Conservation (phyloP, 305 asterid species). For the Fraxinus xanthoxyloides region DNA sequence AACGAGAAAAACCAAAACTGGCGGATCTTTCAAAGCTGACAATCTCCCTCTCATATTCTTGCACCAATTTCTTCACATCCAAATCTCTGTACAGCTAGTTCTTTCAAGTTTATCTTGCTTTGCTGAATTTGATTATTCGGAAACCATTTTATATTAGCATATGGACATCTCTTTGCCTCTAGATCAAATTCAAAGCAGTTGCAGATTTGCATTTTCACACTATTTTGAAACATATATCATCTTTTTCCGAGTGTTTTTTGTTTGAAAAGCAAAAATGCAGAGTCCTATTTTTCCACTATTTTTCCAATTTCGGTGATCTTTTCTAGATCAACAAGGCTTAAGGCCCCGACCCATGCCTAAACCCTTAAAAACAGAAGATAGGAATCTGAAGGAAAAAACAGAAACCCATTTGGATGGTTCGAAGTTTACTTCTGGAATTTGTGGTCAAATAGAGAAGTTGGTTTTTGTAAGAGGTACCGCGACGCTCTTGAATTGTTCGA, state of each 20-base stretch:
- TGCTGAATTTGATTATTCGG: conserved; percentile 10
- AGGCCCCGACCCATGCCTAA: conserved; percentile 50
- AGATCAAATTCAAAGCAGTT: conserved; percentile 49
- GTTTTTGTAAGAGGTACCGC: conserved; percentile 51
- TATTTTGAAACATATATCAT: conserved; percentile 24
- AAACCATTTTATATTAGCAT: neutral
- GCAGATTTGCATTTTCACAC: conserved; percentile 35
- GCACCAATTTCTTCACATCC: neutral
- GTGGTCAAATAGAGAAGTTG: conserved; percentile 66
- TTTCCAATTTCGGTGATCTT: conserved; percentile 40
- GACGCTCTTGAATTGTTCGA: conserved; percentile 81
- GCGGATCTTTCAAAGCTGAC: conserved; percentile 43
- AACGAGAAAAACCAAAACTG: conserved; percentile 7
- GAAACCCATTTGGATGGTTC: conserved; percentile 24
- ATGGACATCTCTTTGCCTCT: conserved; percentile 54
- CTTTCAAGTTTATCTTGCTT: conserved; percentile 7
- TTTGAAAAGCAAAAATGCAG: conserved; percentile 27
- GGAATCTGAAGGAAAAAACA: conserved; percentile 7
- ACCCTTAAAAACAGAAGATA: conserved; percentile 25
- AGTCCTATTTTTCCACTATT: conserved; percentile 25
- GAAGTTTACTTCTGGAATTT: conserved; percentile 36
- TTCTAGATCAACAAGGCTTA: conserved; percentile 40
- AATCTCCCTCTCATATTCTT: neutral
- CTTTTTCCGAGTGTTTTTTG: conserved; percentile 24
- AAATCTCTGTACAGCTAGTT: conserved; percentile 5